Base-by-base conservation (phyloP, 768 basidiomycete species). In the Boletellus ananiceps region DNA sequence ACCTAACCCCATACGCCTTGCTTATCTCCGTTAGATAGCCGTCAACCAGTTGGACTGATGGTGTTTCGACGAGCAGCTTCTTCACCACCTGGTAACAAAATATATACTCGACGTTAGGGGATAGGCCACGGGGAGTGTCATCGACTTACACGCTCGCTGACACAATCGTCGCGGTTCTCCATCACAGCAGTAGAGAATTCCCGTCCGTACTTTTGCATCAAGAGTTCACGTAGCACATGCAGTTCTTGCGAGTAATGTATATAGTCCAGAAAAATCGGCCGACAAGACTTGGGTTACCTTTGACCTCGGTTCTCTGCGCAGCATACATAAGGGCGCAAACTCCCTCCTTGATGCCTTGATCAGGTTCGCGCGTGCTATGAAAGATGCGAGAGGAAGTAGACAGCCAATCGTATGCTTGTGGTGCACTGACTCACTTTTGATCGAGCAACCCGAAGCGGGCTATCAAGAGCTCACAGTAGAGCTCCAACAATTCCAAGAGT, bases 161-260 rank as follows among this genome's bases (percentile, higher is more conserved):
- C 94, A 67, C 84, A 83, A 14, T 74, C 73, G 57, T 87, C 83
- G 38, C 75, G 79, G 66, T 95, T 93, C 66, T 93, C 89, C 78
- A 93, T 88, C 2, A 88, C 83, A n/a, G 80, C 78, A 15, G 84
- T 57, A 14, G 93, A 82, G 65, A 90, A 98, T 40, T 93, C 91
- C 18, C 95, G 83, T 15, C 95, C 93, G 64, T 84, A 96, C 71
- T 96, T 96, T 66, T 93, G 89, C 87, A 94, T 89, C 50, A 99
- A 78, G 65, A 97, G 81, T 65, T 98, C 94, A 47, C 96, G 84
- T 44, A 97, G 69, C 33, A 92, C 73, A 56, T 96, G 90, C 34
- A 99, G 78, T 64, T 97, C 93, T 93, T 57, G 18, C 25, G 23
- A 44, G 38, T 29, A 47, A 47, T 34, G 50, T 41, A 25, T 42